Evolutionary conservation across 2,329 filamentous ascomycete species (phyloP), one percentile per base, ranked within the genome.

Genomic region (Teratosphaeria pseudoeucalypti): DNA sequence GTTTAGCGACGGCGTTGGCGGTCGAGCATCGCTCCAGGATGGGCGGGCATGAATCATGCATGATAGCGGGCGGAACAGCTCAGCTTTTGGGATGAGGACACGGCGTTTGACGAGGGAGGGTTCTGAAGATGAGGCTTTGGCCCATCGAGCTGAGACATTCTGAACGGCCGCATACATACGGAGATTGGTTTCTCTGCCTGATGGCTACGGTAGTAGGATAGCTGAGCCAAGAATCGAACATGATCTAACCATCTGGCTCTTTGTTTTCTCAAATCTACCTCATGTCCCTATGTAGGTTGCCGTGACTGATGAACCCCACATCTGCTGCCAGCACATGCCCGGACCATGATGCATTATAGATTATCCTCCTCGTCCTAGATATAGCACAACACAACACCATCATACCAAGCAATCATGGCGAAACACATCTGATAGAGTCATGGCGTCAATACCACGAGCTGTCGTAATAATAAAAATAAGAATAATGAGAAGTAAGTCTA

Each of bases 1-100:
- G 32, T 58, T 66, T 66, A 67, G 65, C 65, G 64, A 66, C 49
- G 65, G 65, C 62, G 65, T 62, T 67, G 63, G 64, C 32, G 59
- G 60, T 27, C 54, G 32, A 10, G 37, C 43, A 49, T 23, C 26
- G 43, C 43, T 49, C 43, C 23, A 49, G n/a, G 43, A 49, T 10
- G 43, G 19, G 43, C 26, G 26, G 27, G 52, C 52, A 7, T 54
- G 23, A 23, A 23, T 23, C 23, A 23, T 23, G 23, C 23, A 23
- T 2, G 11, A 23, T 19, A 26, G 52, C 52, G 52, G 29, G 52
- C 23, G 52, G 7, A 11, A 54, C 2, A 23, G 52, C 26, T 54
- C 52, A 10, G 23, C 52, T 14, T 23, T 49, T 49, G 43, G 43
- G 43, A 10, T 7, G 16, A n/a, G 43, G 2, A 49, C 7, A 39